Evolutionary conservation across 2,329 filamentous ascomycete species (phyloP).

Genomic region (Parastagonospora avenae): DNA sequence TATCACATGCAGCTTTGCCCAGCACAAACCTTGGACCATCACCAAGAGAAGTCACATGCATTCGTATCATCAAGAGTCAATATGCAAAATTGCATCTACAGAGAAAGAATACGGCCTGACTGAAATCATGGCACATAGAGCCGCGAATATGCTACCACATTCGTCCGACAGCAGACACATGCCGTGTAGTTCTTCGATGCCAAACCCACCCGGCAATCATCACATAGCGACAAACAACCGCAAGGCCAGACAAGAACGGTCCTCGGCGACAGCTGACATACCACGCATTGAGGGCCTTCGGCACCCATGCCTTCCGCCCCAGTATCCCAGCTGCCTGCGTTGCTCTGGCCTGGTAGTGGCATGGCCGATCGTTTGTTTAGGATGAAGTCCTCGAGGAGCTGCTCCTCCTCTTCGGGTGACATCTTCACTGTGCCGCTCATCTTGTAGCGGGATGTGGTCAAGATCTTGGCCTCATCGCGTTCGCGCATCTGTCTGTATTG

Average conservation of each 20-base stretch:
- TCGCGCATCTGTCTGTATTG: conserved; percentile 72
- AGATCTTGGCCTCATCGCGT: conserved; percentile 70
- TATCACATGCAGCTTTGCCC: not conserved
- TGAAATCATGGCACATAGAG: conserved; percentile 78
- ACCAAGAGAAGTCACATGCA: too few relatives aligned
- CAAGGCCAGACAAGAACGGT: conserved; percentile 97
- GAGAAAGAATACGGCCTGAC: not conserved
- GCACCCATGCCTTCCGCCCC: conserved; percentile 77
- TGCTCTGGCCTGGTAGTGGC: conserved; percentile 28
- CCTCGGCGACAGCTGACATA: conserved; percentile 84
- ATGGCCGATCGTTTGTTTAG: conserved; percentile 57
- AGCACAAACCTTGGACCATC: too few relatives aligned
- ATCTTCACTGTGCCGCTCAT: conserved; percentile 26
- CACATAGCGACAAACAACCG: conserved; percentile 89
- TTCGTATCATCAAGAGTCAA: too few relatives aligned
- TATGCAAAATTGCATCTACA: not conserved
- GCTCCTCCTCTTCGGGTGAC: conserved; percentile 60
- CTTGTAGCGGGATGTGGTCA: conserved; percentile 53
- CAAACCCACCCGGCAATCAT: conserved; percentile 90
- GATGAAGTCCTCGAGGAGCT: conserved; percentile 64
- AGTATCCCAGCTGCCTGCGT: conserved; percentile 63
- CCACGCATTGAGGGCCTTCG: conserved; percentile 83
- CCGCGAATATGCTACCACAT: conserved; percentile 86
- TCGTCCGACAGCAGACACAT: conserved; percentile 90
- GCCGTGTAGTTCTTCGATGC: conserved; percentile 98